Evolutionary conservation across 352 stramenopile species (phyloP), one percentile per base, ranked within the genome.

Genomic region (Pythium insidiosum): DNA sequence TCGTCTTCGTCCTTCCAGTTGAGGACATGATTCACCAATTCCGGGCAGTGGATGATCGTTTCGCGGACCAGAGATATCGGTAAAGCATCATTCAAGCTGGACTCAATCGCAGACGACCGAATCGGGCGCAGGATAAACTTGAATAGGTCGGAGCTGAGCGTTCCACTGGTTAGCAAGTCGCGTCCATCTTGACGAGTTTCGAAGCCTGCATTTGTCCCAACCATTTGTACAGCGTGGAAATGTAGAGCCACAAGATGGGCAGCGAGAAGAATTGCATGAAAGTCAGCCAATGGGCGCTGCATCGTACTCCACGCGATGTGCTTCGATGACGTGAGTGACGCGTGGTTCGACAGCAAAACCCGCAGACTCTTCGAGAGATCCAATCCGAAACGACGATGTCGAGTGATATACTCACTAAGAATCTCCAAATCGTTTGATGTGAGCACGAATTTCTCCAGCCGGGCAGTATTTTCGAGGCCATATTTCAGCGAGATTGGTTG

Each of bases 101-200:
- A 89, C 50, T 89, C 76, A 28, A 89, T 89, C 1, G 76, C 76
- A 19, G 76, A 84, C 10, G 76, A 89, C 26, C 76, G 71, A 37
- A 89, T 84, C 1, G 76, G 76, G 4, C 76, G 76, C 18, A 89
- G 46, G 22, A 89, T 80, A 40, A 75, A 89, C 53, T 83, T 89
- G 61, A 89, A 85, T 43, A 86, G 39, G 45, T 89, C 76, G 3
- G 73, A 70, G 28, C 61, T 47, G 12, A 89, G 51, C n/a, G 68
- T 84, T n/a, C 47, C 47, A 12, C 62, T 36, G 2, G 52, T 46
- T 2, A 88, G 47, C 21, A 88, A 26, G 40, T 83, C 47, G 18
- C 47, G 34, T 23, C 11, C 26, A 20, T 24, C 19, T 13, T 22
- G 15, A 22, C 22, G 6, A 13, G 25, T 43, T n/a, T n/a, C n/a